phyloP scores from a whole-genome alignment of 2,329 filamentous ascomycete genomes.

The Talaromyces verruculosus region DNA sequence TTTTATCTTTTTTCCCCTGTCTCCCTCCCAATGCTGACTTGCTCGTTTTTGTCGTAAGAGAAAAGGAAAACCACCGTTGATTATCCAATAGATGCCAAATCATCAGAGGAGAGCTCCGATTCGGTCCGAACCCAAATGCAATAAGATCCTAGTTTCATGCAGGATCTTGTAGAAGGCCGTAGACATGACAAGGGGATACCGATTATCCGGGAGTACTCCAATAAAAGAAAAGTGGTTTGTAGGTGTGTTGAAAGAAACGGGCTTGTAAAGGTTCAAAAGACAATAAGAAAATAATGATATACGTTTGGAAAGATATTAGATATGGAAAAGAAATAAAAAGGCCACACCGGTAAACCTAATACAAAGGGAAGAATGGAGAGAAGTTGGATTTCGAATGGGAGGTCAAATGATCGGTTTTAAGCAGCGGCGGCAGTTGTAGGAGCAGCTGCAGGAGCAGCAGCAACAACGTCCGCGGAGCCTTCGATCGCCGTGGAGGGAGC shows the following conservation, averaged over 20 bases:
- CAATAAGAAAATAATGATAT: not conserved
- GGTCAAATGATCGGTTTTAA: not conserved
- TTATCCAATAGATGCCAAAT: conserved; percentile 19
- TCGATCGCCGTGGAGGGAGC: conserved; percentile 42
- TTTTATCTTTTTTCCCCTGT: not conserved
- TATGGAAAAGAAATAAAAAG: not conserved
- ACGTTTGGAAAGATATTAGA: conserved; percentile 5
- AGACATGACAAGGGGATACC: conserved; percentile 38
- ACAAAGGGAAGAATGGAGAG: conserved; percentile 30
- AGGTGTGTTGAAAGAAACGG: conserved; percentile 21
- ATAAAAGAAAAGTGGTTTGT: not conserved
- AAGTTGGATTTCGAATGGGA: conserved; percentile 22
- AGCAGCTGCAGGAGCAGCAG: conserved; percentile 36
- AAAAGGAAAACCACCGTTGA: not conserved
- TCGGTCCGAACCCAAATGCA: conserved; percentile 17
- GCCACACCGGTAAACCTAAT: conserved; percentile 33
- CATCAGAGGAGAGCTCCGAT: conserved; percentile 7
- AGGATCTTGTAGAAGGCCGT: conserved; percentile 27
- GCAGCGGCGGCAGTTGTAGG: conserved; percentile 40
- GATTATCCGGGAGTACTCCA: not conserved
- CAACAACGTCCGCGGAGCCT: conserved; percentile 29
- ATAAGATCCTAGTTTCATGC: conserved; percentile 10
- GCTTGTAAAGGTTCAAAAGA: conserved; percentile 5
- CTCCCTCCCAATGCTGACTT: conserved; percentile 4
- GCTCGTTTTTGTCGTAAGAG: conserved; percentile 6